Base-by-base conservation (phyloP, 371 early-diverging fungal species). In the Circinella minor region DNA sequence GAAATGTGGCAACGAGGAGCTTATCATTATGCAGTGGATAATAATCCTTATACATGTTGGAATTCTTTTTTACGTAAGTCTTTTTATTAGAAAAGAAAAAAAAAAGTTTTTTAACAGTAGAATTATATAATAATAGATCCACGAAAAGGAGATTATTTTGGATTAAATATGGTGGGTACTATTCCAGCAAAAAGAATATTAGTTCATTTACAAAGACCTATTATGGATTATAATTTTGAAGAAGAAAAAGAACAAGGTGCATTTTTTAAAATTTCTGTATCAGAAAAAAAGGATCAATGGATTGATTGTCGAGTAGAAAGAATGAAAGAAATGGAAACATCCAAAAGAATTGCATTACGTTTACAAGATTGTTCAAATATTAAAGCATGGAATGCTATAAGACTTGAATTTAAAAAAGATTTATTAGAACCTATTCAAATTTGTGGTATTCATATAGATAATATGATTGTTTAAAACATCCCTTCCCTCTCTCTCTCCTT, bases 11-110 rank as follows among this genome's bases (percentile, higher is more conserved):
- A 78, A 4, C 71, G 85, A 66, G 80, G 81, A 57, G 78, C 83
- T 8, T 88, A 83, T 68, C 87, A 87, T 57, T 78, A 82, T 39
- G 88, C 90, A 2, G 90, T 89, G 3, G 90, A 89, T 76, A 75
- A 75, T 14, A 77, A 89, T 64, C 64, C 72, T 7, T 79, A 67
- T 15, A 88, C 90, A 4, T 89, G 90, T 51, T 89, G 90, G 90
- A 74, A 82, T 27, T 79, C 85, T 20, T 77, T 71, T 64, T 68
- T 51, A 61, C 57, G 86, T 84, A 80, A 63, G 66, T 66, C 4
- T 15, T 8, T 13, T 5, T 9, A 15, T n/a, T 15, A 4, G 43
- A 27, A n/a, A 9, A 43, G 9, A 6, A 9, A 11, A 43, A 11
- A 43, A 43, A 9, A 43, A 43, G 43, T 9, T 9, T 43, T 9